Evolutionary conservation across 2,329 filamentous ascomycete species (phyloP).

Genomic region (Calonectria henricotiae): DNA sequence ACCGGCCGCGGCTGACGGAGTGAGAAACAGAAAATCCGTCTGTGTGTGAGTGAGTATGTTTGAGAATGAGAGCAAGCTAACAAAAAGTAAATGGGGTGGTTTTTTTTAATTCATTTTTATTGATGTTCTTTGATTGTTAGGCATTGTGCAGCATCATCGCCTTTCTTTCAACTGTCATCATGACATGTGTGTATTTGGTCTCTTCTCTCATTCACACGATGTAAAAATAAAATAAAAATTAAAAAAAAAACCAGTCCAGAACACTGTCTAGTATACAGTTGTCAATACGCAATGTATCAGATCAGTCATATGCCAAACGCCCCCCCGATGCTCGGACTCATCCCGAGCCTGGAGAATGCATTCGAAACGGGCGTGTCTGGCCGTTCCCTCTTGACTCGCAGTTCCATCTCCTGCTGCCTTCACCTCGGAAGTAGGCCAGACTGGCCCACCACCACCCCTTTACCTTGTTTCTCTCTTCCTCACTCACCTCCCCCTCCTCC

Average conservation of each 20-base stretch:
- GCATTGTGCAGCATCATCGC: not conserved
- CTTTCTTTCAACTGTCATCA: not conserved
- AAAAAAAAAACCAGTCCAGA: not conserved
- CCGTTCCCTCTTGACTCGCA: conserved; percentile 9
- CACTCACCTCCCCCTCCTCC: not conserved
- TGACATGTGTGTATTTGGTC: not conserved
- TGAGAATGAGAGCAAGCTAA: conserved; percentile 1
- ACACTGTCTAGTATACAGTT: not conserved
- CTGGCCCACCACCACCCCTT: not conserved
- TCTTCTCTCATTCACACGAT: not conserved
- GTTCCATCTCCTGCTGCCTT: conserved; percentile 14
- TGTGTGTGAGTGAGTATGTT: not conserved
- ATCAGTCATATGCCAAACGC: conserved; percentile 15
- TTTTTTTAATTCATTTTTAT: not conserved
- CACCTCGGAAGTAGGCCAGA: conserved; percentile 46
- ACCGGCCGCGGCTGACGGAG: conserved; percentile 17
- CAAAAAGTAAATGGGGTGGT: not conserved
- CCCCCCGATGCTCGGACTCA: conserved; percentile 21
- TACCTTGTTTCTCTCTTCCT: not conserved
- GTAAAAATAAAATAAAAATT: not conserved
- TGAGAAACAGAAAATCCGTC: not conserved
- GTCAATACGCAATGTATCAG: conserved; percentile 8
- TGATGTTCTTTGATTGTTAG: not conserved
- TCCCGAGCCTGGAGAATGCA: conserved; percentile 19
- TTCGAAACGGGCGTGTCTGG: conserved; percentile 16